Evolutionary conservation across 2,329 filamentous ascomycete species (phyloP), one percentile per base, ranked within the genome.

Genomic region (Nemania sp.): DNA sequence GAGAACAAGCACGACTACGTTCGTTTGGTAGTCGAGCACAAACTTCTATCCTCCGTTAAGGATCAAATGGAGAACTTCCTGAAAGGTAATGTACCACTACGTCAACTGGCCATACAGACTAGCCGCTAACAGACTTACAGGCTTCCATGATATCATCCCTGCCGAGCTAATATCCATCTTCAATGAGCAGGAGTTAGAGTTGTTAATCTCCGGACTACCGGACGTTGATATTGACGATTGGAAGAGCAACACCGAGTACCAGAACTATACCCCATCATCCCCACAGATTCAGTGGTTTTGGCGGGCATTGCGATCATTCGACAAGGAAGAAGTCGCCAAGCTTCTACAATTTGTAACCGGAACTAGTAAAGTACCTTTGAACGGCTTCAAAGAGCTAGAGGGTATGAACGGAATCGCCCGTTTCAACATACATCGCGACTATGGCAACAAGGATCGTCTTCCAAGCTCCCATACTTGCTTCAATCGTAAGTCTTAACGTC

Each of bases 231-330:
- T 98, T 47, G 96, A 99, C 77, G 96, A 99, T 82, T 99, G 96
- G 96, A 98, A 97, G 88, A 94, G 93, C 82, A 97, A 98, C 81
- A 97, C 95, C 1, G 97, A 99, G 78, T 98, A 99, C 76, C 95
- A 98, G 82, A 98, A 98, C 81, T 99, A 99, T 83, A 93, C 89
- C 4, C 91, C 93, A 35, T 95, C 94, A 0, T 98, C 96, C 2
- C 93, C 93, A 52, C 97, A 99, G 79, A 97, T 99, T 67, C 94
- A 98, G 80, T 99, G 96, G 96, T 99, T 99, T 89, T 99, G 96
- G 96, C 92, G 97, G 76, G 96, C 96, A 27, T 90, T 99, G 51
- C 91, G 96, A 75, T 97, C 94, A 4, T 99, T 98, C 77, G 97
- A 98, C 84, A 98, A 98, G 83, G 97, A 99, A 83, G 97, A 99